These are phyloP conservation scores for Candida tetrigidarum DNA, from an alignment of 1,139 yeast genomes.

Conservation along the genomic window DNA sequence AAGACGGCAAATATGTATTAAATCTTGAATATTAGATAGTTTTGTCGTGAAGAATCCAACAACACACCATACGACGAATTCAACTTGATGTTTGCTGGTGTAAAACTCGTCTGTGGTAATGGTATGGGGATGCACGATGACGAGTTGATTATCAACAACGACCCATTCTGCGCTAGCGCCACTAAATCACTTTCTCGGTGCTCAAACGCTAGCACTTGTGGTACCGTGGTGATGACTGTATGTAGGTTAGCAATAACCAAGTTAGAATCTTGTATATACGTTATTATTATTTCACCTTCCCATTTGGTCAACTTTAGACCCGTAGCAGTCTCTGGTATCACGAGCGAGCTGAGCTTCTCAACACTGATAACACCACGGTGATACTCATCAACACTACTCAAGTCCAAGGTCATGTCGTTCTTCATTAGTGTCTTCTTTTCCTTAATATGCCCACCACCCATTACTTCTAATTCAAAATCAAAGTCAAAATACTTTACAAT, in stretches of 20 bases:
- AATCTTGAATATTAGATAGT: constrained; percentile 39
- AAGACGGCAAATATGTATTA: constrained; percentile 23
- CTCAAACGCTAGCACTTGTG: constrained; percentile 14
- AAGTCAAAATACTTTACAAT: constrained; percentile 30
- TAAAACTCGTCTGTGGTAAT: constrained; percentile 12
- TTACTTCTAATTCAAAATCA: constrained; percentile 10
- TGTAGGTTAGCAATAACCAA: constrained; percentile 22
- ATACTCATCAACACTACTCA: constrained; percentile 5
- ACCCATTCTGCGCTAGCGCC: constrained; percentile 11
- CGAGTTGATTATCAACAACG: constrained; percentile 12
- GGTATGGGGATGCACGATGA: constrained; percentile 10
- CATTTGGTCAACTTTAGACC: constrained; percentile 8
- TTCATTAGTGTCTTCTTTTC: neutral
- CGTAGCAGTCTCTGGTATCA: constrained; percentile 10
- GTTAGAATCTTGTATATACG: constrained; percentile 11
- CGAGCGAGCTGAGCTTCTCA: constrained; percentile 5
- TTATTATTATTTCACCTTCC: constrained; percentile 9
- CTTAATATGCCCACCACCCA: neutral
- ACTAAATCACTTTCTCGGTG: constrained; percentile 11
- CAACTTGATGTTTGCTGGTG: constrained; percentile 13
- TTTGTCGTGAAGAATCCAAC: constrained; percentile 40
- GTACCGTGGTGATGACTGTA: constrained; percentile 7
- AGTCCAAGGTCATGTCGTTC: neutral
- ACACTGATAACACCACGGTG: constrained; percentile 13
- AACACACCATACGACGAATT: constrained; percentile 36